Evolutionary conservation across 108 stramenopile genomes (phyloP), one percentile per base, ranked within the genome.

Genomic region (Aureococcus anophagefferens): DNA sequence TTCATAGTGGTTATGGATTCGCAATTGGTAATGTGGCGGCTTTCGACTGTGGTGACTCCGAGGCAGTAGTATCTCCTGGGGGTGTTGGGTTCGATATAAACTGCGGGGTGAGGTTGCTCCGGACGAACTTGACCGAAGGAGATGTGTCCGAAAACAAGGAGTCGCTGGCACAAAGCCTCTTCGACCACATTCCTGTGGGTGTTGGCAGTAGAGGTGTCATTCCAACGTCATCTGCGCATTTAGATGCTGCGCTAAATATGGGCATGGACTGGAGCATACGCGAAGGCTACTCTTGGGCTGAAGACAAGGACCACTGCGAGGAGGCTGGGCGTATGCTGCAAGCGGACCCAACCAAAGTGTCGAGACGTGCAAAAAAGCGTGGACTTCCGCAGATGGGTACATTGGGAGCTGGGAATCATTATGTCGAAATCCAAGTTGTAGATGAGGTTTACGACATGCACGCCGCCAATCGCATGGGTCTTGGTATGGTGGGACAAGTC

Each of bases 11-110:
- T 0, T 93, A 90, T 70, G 91, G 91, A 17, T 93, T 93, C 45
- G 88, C 89, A 62, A 90, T 93, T 46, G 91, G 91, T 7, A 90
- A 90, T 44, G 91, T 93, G n/a, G 91, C 91, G 0, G 91, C 91
- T 30, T 91, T 93, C 74, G 91, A 91, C 71, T 89, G 90, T 87
- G 83, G 83, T 62, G 85, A 91, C 68, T 81, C 85, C 46, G 79
- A 80, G 0, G 86, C 90, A 9, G 81, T 93, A 0, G 84, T 93
- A 16, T 84, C 82, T 46, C 91, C 91, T 0, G 91, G 91, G 16
- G 90, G 91, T 0, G 90, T 93, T 21, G 82, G 84, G 11, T 59
- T 59, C 25, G 51, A 59, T 11, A 59, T 59, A 3, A 59, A 59
- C 25, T 59, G 51, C 13, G 91, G 91, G 32, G 91, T 93, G 4